phyloP scores from a whole-genome alignment of 2,329 filamentous ascomycete genomes.

The Ophiostoma pallidulum region DNA sequence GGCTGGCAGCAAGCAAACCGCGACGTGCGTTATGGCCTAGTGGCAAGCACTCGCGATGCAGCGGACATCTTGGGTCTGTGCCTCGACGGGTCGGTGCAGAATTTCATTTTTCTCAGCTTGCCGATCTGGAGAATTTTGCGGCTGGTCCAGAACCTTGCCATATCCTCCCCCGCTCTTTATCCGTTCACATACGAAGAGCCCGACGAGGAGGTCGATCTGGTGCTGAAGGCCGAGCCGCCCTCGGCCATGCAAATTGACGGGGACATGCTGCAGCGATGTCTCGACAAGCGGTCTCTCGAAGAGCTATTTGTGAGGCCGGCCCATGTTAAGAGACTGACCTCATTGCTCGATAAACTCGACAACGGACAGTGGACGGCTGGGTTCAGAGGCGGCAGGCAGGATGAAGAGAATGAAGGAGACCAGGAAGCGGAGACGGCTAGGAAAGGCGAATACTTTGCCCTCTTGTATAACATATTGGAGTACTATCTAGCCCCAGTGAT shows the following conservation, averaged over 20 bases:
- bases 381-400: constrained; percentile 16
- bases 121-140: constrained; percentile 59
- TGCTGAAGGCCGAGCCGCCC: constrained; percentile 28
- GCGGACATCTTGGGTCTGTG: constrained; percentile 54
- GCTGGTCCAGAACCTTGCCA: constrained; percentile 62
- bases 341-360: constrained; percentile 42
- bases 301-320: constrained; percentile 27
- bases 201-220: constrained; percentile 12
- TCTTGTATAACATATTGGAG: constrained; percentile 46
- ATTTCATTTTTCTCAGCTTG: constrained; percentile 56
- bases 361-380: constrained; percentile 30
- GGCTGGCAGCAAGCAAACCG: constrained; percentile 34
- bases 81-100: constrained; percentile 59
- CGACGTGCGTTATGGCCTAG: constrained; percentile 30
- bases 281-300: constrained; percentile 38
- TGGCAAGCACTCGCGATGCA: constrained; percentile 34
- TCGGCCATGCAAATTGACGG: constrained; percentile 56
- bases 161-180: constrained; percentile 37
- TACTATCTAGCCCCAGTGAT: constrained; percentile 39
- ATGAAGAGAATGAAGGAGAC: constrained; percentile 19
- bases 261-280: constrained; percentile 49
- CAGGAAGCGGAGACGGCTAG: constrained; percentile 14
- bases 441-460: constrained; percentile 31
- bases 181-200: constrained; percentile 34
- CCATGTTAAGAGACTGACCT: constrained; percentile 32